phyloP scores from a whole-genome alignment of 2,329 filamentous ascomycete genomes.

The Hypoxylon sp. region DNA sequence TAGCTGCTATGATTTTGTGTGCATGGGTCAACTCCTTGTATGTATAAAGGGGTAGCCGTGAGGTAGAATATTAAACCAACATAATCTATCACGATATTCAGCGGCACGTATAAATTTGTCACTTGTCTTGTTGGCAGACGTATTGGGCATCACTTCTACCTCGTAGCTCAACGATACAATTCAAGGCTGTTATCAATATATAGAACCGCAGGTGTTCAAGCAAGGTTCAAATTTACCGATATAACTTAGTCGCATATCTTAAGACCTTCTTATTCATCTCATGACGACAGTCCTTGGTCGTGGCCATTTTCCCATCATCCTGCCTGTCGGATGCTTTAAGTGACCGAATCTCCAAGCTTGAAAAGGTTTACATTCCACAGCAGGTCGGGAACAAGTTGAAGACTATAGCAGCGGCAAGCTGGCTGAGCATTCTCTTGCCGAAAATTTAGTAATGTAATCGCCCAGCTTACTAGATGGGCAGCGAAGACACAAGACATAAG shows the following conservation, averaged over 20 bases:
- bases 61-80: no score
- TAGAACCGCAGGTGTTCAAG: neutral
- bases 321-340: neutral
- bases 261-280: neutral
- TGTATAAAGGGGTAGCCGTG: no score
- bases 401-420: slow-evolving; percentile 44
- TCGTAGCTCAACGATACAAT: neutral
- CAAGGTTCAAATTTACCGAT: neutral
- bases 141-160: neutral
- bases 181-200: neutral
- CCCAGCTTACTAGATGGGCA: slow-evolving; percentile 20
- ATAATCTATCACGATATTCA: no score
- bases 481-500: slow-evolving; percentile 11
- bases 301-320: neutral
- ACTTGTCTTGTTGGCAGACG: no score
- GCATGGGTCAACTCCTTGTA: no score
- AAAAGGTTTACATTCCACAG: no score
- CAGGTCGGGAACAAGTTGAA: no score
- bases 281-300: neutral
- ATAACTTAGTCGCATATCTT: neutral
- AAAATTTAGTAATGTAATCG: slow-evolving; percentile 12
- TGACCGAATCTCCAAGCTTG: slow-evolving; percentile 38
- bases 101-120: no score
- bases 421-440: slow-evolving; percentile 26
- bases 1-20: no score